Evolutionary conservation across 2,329 filamentous ascomycete species (phyloP).

Genomic region (Fusarium temperatum): DNA sequence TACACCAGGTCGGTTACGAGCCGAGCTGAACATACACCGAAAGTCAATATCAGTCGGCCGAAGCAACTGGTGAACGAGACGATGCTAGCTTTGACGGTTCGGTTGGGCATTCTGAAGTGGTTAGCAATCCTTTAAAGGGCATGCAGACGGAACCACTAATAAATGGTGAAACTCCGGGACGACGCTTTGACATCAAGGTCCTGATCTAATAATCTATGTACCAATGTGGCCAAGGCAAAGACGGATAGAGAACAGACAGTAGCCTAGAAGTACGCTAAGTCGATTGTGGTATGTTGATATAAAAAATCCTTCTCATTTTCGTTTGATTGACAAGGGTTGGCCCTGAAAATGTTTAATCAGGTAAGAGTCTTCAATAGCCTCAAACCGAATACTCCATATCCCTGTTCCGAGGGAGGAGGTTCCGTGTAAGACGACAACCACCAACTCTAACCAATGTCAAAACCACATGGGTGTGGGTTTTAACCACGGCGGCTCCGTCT

Average conservation of each 20-base stretch:
- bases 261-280: conserved; percentile 10
- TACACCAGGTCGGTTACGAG: conserved; percentile 15
- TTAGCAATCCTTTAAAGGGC: background rate
- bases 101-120: background rate
- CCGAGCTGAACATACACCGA: background rate
- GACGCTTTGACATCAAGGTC: conserved; percentile 34
- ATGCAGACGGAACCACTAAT: conserved; percentile 32
- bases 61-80: background rate
- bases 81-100: conserved; percentile 2
- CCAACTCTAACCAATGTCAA: background rate
- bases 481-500: background rate
- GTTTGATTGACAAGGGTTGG: conserved; percentile 3
- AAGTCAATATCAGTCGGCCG: background rate
- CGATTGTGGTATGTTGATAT: background rate
- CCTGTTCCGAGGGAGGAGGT: background rate
- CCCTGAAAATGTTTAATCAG: conserved; percentile 10
- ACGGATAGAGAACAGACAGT: conserved; percentile 14
- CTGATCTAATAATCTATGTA: background rate
- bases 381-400: background rate
- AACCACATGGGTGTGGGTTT: background rate
- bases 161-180: conserved; percentile 39
- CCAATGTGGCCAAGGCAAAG: conserved; percentile 12
- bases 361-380: conserved; percentile 19
- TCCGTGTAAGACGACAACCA: background rate
- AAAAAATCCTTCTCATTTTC: background rate